These are phyloP conservation scores for Halteria grandinella DNA, from an alignment of 73 alveolate genomes.

Conservation along the genomic window DNA sequence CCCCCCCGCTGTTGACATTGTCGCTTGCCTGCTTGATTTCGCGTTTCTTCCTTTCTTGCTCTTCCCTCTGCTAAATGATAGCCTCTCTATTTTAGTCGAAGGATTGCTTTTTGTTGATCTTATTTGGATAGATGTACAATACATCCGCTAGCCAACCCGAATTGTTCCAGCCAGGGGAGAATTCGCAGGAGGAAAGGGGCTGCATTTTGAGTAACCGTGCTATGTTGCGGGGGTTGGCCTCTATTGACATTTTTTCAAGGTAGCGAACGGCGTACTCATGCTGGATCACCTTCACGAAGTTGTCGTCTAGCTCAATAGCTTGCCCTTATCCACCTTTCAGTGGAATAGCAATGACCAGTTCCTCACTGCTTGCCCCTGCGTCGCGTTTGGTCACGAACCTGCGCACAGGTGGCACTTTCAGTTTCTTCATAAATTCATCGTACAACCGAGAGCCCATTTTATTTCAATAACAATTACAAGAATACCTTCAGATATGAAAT, in stretches of 20 bases:
- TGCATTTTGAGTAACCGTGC: constrained; percentile 53
- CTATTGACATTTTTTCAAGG: constrained; percentile 72
- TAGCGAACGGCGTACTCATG: constrained; percentile 81
- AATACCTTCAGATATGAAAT: too few species aligned
- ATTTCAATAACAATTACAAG: neutral
- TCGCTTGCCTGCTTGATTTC: too few species aligned
- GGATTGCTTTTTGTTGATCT: constrained; percentile 56
- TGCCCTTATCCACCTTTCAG: constrained; percentile 77
- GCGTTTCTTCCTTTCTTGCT: too few species aligned
- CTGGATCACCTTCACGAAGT: constrained; percentile 78
- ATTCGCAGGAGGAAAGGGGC: constrained; percentile 71
- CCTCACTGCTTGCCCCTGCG: constrained; percentile 1
- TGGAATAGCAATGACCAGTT: constrained; percentile 66
- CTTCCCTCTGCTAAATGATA: neutral
- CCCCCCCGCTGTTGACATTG: too few species aligned
- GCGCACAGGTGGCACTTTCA: constrained; percentile 34
- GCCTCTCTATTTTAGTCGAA: constrained; percentile 53
- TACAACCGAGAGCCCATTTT: constrained; percentile 42
- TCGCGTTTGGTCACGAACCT: constrained; percentile 6
- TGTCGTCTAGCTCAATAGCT: constrained; percentile 57
- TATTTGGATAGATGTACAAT: constrained; percentile 67
- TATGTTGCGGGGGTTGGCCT: constrained; percentile 69
- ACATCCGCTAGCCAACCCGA: constrained; percentile 78
- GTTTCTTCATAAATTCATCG: neutral
- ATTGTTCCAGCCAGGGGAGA: constrained; percentile 75